Evolutionary conservation across 352 stramenopile genomes (phyloP).

Genomic region (Globisporangium solare): DNA sequence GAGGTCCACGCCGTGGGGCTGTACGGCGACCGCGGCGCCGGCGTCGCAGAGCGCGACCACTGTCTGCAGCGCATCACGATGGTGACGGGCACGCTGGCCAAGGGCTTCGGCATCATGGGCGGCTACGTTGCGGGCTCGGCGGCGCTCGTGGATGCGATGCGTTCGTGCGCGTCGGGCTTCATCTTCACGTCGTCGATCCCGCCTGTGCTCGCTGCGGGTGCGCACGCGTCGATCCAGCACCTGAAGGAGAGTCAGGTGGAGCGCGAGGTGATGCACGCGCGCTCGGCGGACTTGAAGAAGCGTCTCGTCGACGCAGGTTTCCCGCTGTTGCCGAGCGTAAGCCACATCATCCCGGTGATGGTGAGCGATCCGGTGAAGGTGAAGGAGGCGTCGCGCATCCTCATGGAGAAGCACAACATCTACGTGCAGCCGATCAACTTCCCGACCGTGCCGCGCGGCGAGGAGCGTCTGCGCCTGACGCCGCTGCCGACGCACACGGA

Average conservation of each 20-base stretch:
- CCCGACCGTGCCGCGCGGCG: conserved; percentile 82
- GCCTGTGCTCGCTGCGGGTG: conserved; percentile 79
- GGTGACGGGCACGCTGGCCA: conserved; percentile 87
- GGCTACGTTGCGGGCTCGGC: conserved; percentile 88
- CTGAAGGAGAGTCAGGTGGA: conserved; percentile 84
- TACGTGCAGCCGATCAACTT: conserved; percentile 93
- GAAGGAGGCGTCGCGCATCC: conserved; percentile 84
- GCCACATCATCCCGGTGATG: conserved; percentile 89
- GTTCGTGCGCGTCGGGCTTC: conserved; percentile 81
- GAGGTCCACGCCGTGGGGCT: conserved; percentile 88
- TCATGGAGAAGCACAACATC: conserved; percentile 90
- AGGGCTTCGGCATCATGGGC: conserved; percentile 89
- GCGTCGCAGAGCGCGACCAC: conserved; percentile 84
- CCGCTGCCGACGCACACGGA: conserved; percentile 83
- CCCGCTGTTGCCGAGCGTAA: conserved; percentile 80
- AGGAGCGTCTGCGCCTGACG: conserved; percentile 88
- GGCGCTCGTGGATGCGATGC: conserved; percentile 83
- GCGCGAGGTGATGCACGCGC: conserved; percentile 77
- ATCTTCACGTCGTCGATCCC: conserved; percentile 91
- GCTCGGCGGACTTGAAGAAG: conserved; percentile 81
- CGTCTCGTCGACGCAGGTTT: conserved; percentile 81
- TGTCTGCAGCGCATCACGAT: conserved; percentile 85
- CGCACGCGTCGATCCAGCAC: conserved; percentile 72
- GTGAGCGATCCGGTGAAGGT: conserved; percentile 85
- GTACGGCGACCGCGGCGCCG: conserved; percentile 83